phyloP scores from a whole-genome alignment of 495 filamentous ascomycete genomes.

The Aspergillus cristatus region DNA sequence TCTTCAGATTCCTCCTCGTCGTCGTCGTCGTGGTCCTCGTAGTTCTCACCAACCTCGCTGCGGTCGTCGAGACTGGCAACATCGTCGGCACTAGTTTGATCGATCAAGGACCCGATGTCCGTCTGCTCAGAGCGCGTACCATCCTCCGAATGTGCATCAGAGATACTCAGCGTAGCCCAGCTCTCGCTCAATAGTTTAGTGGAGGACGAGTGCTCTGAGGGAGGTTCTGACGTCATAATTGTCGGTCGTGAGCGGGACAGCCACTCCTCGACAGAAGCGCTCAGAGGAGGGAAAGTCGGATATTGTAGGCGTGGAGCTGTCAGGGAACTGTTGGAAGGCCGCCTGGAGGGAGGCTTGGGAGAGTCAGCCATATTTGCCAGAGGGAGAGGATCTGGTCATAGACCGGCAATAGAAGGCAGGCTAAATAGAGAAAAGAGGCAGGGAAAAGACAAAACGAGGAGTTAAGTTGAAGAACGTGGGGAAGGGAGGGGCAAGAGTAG shows the following conservation, averaged over 20 bases:
- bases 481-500: too few relatives aligned
- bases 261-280: constrained; percentile 40
- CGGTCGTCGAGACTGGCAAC: constrained; percentile 38
- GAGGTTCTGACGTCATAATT: constrained; percentile 30
- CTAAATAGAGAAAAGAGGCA: not conserved
- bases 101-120: constrained; percentile 36
- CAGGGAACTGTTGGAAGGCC: constrained; percentile 15
- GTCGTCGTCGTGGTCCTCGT: constrained; percentile 23
- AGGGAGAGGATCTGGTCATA: constrained; percentile 13
- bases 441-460: too few relatives aligned
- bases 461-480: too few relatives aligned
- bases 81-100: constrained; percentile 35
- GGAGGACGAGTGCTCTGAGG: constrained; percentile 11
- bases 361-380: constrained; percentile 31
- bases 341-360: constrained; percentile 27
- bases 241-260: constrained; percentile 36
- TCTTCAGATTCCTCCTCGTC: constrained; percentile 17
- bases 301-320: constrained; percentile 31
- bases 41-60: constrained; percentile 26
- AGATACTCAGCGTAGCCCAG: constrained; percentile 39
- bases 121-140: constrained; percentile 37
- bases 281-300: constrained; percentile 36
- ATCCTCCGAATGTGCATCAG: constrained; percentile 38
- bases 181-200: constrained; percentile 37
- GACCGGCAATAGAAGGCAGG: constrained; percentile 1